Evolutionary conservation across 495 filamentous ascomycete species (phyloP).

Genomic region (Hypoxylon lienhwacheense): DNA sequence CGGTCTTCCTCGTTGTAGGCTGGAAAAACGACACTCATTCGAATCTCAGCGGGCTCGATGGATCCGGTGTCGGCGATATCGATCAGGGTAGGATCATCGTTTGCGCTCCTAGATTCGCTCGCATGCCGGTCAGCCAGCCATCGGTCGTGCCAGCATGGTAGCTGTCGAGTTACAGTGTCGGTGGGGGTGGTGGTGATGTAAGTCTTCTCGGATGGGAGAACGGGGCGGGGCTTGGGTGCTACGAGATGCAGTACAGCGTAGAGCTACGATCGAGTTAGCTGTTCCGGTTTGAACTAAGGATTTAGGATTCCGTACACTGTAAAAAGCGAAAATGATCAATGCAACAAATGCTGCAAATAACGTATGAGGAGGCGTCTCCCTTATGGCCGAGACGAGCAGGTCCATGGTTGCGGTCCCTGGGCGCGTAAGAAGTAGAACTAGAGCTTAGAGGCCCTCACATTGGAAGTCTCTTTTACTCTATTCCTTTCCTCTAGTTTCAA

Average conservation of each 20-base stretch:
- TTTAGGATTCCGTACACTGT: slow-evolving; percentile 29
- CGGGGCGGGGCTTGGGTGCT: slow-evolving; percentile 77
- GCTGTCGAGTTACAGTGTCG: slow-evolving; percentile 60
- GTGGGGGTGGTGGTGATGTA: slow-evolving; percentile 73
- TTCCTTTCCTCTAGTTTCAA: not conserved
- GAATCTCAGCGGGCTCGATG: slow-evolving; percentile 50
- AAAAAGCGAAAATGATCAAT: slow-evolving; percentile 33
- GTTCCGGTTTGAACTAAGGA: not conserved
- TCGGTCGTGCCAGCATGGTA: slow-evolving; percentile 84
- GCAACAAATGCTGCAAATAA: slow-evolving; percentile 36
- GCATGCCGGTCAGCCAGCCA: slow-evolving; percentile 59
- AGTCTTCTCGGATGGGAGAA: slow-evolving; percentile 78
- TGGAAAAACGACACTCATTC: slow-evolving; percentile 86
- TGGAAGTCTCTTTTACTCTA: slow-evolving; percentile 6
- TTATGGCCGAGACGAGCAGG: slow-evolving; percentile 29
- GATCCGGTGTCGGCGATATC: slow-evolving; percentile 42
- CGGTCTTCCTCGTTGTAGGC: slow-evolving; percentile 93
- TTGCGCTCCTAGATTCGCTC: slow-evolving; percentile 36
- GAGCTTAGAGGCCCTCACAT: slow-evolving; percentile 18
- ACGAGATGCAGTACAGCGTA: slow-evolving; percentile 71
- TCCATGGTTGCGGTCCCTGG: slow-evolving; percentile 21
- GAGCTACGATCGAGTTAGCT: slow-evolving; percentile 51
- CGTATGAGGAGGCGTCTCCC: slow-evolving; percentile 37
- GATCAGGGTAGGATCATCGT: slow-evolving; percentile 37
- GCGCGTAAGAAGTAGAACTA: not conserved